A percentile compares a stretch with the other conserved stretches of the same genome.
Conservation (phyloP, 495 filamentous ascomycete species). For the Aspergillus olivimuriae region DNA sequence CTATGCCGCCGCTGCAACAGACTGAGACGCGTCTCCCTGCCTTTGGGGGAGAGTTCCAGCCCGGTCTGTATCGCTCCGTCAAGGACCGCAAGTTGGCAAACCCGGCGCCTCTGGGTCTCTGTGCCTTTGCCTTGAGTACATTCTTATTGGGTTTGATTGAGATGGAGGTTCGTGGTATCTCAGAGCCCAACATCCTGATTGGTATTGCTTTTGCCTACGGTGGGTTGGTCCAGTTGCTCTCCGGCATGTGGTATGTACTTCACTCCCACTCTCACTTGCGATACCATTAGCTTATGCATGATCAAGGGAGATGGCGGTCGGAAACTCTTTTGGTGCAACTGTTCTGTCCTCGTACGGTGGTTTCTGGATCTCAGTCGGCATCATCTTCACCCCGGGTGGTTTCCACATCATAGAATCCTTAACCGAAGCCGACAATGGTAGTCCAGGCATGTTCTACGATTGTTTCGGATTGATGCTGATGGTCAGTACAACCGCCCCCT, state of each 20-base stretch:
- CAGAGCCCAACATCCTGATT: conserved; percentile 54
- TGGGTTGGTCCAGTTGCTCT: conserved; percentile 74
- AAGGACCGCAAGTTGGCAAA: conserved; percentile 70
- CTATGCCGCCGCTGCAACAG: conserved; percentile 58
- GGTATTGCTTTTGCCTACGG: conserved; percentile 63
- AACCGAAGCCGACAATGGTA: conserved; percentile 34
- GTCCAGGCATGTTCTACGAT: conserved; percentile 46
- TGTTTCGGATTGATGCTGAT: conserved; percentile 74
- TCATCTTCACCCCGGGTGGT: conserved; percentile 71
- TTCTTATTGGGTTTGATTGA: conserved; percentile 82
- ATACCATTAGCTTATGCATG: not conserved
- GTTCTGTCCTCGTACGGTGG: conserved; percentile 89
- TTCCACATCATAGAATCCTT: conserved; percentile 48
- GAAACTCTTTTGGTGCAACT: conserved; percentile 94
- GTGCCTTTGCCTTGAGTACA: conserved; percentile 80
- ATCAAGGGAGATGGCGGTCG: conserved; percentile 85
- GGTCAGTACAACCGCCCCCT: conserved; percentile 29
- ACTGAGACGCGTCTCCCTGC: conserved; percentile 59
- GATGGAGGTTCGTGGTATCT: conserved; percentile 50
- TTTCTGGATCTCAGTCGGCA: conserved; percentile 86
- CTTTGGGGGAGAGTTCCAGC: conserved; percentile 87
- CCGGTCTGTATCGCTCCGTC: conserved; percentile 66
- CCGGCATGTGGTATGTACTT: conserved; percentile 86
- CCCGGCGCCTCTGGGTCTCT: conserved; percentile 70
- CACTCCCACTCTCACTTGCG: not conserved